Evolutionary conservation across 1,284 basidiomycete species (phyloP), one percentile per base, ranked within the genome.

Genomic region (Boletus semigastroideus): DNA sequence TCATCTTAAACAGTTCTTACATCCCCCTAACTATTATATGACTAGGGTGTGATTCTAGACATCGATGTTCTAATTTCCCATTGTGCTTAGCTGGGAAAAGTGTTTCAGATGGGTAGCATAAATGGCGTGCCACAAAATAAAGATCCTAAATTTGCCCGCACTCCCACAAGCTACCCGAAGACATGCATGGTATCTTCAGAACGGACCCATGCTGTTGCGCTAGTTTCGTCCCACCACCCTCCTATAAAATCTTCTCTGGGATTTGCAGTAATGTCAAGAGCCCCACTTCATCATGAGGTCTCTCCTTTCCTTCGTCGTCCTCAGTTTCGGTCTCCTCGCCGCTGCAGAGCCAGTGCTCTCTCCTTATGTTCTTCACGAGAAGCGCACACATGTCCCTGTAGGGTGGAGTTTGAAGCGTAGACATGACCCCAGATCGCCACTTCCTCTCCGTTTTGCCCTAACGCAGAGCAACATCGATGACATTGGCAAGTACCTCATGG

Each of bases 371-470:
- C 52, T 66, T 33, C 69, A 75, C 17, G 73, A 75, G 52, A 67
- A 63, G 27, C 73, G 71, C 39, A 52, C 49, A 10, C 42, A 55
- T 17, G 25, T 66, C 14, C 74, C 72, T 12, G 12, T 33, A 16
- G 70, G 66, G n/a, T 76, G 73, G 74, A 42, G 49, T 1, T 57
- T 62, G 41, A 55, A 61, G 22, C 60, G 64, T 8, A 64, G 65
- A 30, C 62, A 70, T 20, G 59, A 64, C 0, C 51, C 62, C 2
- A 51, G 46, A 28, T 25, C 58, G 20, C 14, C 58, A n/a, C 34
- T 76, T 33, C 72, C 74, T 30, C 54, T 78, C 27, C 69, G 71
- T 41, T 72, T 78, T 46, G 74, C 71, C 3, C 64, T 78, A 28
- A 57, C 63, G 9, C 77, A 78, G 59, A 60, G 54, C 11, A 77